Percentiles rank a stretch among this genome's conserved stretches.
Conservation (phyloP, 768 basidiomycete genomes). For the Psilocybe cubensis region DNA sequence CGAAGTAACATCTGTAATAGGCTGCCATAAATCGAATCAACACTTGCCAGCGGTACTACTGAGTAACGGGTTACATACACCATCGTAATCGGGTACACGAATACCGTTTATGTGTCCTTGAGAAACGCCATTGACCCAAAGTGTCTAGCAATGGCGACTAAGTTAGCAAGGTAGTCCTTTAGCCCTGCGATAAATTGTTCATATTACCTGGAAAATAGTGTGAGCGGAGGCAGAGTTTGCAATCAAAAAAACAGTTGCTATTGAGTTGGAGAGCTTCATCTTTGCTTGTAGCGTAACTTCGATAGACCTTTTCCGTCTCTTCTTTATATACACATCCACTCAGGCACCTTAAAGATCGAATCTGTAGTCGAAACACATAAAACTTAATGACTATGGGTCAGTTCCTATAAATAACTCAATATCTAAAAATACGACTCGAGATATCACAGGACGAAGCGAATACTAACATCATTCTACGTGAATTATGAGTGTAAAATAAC, state of each 20-base stretch:
- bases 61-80: constrained; percentile 26
- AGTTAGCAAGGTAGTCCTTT: not conserved
- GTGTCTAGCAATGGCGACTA: constrained; percentile 33
- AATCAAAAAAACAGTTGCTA: constrained; percentile 32
- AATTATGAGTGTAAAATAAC: not conserved
- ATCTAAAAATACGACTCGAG: not conserved
- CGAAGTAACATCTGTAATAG: constrained; percentile 58
- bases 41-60: not conserved
- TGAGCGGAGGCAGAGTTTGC: constrained; percentile 44
- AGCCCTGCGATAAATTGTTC: not conserved
- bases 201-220: constrained; percentile 53
- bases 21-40: constrained; percentile 32
- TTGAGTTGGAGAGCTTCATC: constrained; percentile 28
- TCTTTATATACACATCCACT: not conserved
- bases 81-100: constrained; percentile 47
- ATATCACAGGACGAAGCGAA: no score
- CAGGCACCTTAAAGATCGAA: not conserved
- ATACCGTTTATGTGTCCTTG: constrained; percentile 47
- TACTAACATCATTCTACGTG: no score
- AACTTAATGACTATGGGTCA: not conserved
- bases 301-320: not conserved
- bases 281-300: not conserved
- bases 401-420: not conserved
- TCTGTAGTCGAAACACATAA: not conserved
- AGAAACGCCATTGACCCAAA: constrained; percentile 54